Percentiles rank a stretch among this genome's conserved stretches.
Conservation (phyloP, 176 grass and related monocot genomes). For the Aegilops speltoides region DNA sequence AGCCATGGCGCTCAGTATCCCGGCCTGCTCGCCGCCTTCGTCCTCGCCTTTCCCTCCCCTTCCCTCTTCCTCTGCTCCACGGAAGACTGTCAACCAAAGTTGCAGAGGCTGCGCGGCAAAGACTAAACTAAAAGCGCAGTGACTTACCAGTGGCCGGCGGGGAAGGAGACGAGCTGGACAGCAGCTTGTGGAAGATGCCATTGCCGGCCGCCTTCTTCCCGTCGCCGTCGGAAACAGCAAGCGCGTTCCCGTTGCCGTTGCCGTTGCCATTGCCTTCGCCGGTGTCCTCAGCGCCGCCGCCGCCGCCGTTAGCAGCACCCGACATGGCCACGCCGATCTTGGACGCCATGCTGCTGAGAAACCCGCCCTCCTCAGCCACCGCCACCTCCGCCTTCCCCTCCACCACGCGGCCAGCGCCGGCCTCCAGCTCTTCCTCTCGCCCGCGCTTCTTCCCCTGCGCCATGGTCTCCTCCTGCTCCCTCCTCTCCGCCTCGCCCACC, state of each 20-base stretch:
- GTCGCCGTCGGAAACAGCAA: not conserved
- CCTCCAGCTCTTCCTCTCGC: not conserved
- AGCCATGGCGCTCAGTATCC: constrained; percentile 40
- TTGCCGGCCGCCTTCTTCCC: not conserved
- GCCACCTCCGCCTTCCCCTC: constrained; percentile 14
- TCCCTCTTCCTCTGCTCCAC: constrained; percentile 18
- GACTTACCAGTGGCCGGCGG: not conserved
- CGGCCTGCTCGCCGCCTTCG: not conserved
- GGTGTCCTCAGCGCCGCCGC: not conserved
- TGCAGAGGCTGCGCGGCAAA: too few species aligned
- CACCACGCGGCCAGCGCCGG: not conserved
- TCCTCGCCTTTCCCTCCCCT: not conserved
- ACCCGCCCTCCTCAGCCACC: constrained; percentile 24
- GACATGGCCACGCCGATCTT: constrained; percentile 47
- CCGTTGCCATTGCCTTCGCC: not conserved
- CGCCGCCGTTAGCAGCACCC: not conserved
- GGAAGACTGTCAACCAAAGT: too few species aligned
- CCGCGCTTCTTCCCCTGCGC: constrained; percentile 19
- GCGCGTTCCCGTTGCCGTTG: not conserved
- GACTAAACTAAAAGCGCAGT: too few species aligned
- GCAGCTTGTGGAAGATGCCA: constrained; percentile 29
- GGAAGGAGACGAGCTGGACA: constrained; percentile 26
- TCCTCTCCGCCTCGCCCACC: constrained; percentile 47
- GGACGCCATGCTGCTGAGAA: constrained; percentile 49
- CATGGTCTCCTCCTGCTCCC: constrained; percentile 29